Base-by-base conservation (phyloP, 768 basidiomycete species). In the Kwoniella sp. region DNA sequence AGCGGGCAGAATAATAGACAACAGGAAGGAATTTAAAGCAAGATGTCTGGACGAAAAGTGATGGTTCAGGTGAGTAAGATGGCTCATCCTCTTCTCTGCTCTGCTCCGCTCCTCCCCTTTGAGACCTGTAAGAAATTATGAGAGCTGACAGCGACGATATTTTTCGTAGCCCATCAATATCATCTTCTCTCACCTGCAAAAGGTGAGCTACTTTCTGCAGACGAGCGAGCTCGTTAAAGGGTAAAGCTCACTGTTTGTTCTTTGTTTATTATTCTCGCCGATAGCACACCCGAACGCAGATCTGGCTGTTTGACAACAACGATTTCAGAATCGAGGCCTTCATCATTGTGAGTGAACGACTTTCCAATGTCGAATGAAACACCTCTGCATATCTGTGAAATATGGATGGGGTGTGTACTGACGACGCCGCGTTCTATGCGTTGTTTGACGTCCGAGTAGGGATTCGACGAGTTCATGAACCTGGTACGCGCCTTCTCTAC, bases 391-490 rank as follows among this genome's bases (percentile, higher is more conserved):
- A 34, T 34, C 13, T 34, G 34, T 13, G 13, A 13, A 34, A 34
- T 34, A 34, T 34, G 7, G 34, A 5, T 34, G 34, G 13, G 13
- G 7, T 34, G 34, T 5, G 34, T 34, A 34, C 34, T 34, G 34
- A 34, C 13, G 34, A 5, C 7, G 7, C 7, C 34, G 34, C 34
- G 7, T 34, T 34, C 13, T 34, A 5, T 5, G 5, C 34, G 5
- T 13, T 5, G 7, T 34, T 34, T 34, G 7, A 13, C 13, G 34
- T 13, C 13, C 34, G 34, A 34, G 17, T 58, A 97, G 95, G 94
- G 95, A 45, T 99, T 99, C 74, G 95, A 99, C 79, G 95, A 99
- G 81, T 99, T 97, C 83, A 99, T 99, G 95, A 99, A 99, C 78
- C 83, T 99, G 30, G 91, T 55, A 61, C 28, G 60, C 29, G 50